Percentiles rank a stretch among this genome's conserved stretches.
Conservation (phyloP, 208 protist species). For the Trypanosoma mega region DNA sequence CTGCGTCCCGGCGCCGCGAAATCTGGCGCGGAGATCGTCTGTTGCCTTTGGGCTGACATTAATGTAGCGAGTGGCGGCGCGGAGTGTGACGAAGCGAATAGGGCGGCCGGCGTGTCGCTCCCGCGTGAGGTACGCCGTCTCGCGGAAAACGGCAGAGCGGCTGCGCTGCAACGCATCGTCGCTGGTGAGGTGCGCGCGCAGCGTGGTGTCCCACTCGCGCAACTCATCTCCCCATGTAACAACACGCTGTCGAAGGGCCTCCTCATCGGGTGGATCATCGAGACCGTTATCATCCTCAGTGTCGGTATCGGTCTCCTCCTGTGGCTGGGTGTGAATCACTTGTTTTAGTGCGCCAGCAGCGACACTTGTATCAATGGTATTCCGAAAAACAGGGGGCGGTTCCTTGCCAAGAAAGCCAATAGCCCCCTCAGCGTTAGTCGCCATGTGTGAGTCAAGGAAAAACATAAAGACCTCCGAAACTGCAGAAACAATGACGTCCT, state of each 20-base stretch:
- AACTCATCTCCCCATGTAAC: constrained; percentile 16
- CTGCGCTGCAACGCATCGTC: constrained; percentile 21
- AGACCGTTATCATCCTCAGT: not conserved
- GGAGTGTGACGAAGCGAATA: constrained; percentile 42
- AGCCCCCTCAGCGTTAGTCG: not conserved
- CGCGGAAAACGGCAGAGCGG: constrained; percentile 8
- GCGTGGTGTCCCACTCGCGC: not conserved
- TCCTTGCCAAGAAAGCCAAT: not conserved
- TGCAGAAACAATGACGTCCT: constrained; percentile 62
- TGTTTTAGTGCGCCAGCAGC: no score
- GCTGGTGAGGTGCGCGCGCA: not conserved
- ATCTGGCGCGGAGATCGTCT: constrained; percentile 41
- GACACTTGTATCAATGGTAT: not conserved
- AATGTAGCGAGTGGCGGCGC: constrained; percentile 40
- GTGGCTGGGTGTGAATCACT: no score
- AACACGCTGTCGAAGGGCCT: constrained; percentile 10
- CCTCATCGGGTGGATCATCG: constrained; percentile 5
- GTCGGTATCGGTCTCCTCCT: not conserved
- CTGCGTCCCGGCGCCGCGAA: constrained; percentile 26
- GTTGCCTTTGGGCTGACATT: constrained; percentile 39
- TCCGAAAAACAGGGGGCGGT: not conserved
- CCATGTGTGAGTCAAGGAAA: constrained; percentile 9
- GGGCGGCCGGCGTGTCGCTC: constrained; percentile 47
- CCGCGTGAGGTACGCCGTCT: constrained; percentile 34
- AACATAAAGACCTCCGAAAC: constrained; percentile 26